Base-by-base conservation (phyloP, 441 rosid species). In the Raphanus hybrid region DNA sequence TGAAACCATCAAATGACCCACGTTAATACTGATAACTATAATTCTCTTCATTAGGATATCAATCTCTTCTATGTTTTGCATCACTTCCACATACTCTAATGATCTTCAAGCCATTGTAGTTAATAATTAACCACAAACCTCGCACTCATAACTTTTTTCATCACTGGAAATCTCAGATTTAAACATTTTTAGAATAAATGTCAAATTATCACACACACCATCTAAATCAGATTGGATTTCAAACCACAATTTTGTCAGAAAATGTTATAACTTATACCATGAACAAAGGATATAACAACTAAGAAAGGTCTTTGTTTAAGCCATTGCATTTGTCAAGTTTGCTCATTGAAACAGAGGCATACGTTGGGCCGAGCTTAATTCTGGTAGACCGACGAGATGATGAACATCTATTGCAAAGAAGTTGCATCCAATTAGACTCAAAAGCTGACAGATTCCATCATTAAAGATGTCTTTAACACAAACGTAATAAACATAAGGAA, bases 121-220 rank as follows among this genome's bases (percentile, higher is more conserved):
- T n/a, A n/a, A n/a, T n/a, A n/a, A 4, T 86, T 94, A 64, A 91
- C 88, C 80, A 94, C 97, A 77, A 88, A 97, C 81, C 97, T 89
- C 57, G 92, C 84, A 67, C 91, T 89, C 99, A 92, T 94, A 50
- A 81, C 83, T 67, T 90, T 86, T 75, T 90, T n/a, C 97, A 79
- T 88, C 97, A 80, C 99, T 16, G 2, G 9, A 37, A 37, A 35
- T 35, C 8, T 35, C 9, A 35, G 34, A 5, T 8, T 3, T 41
- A 41, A 41, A 41, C 48, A 41, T 41, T 41, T 3, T 41, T 41
- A 41, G 48, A 11, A 55, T 6, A 55, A 1, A 48, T 48, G 55
- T 48, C 55, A 12, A 48, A 48, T 48, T 48, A 48, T 39, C 0
- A 48, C 55, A 48, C 16, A 45, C 71, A 18, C 26, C n/a, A 70